These are phyloP conservation scores for Jackrogersella minutella DNA, from an alignment of 495 filamentous ascomycete species.

Conservation along the genomic window DNA sequence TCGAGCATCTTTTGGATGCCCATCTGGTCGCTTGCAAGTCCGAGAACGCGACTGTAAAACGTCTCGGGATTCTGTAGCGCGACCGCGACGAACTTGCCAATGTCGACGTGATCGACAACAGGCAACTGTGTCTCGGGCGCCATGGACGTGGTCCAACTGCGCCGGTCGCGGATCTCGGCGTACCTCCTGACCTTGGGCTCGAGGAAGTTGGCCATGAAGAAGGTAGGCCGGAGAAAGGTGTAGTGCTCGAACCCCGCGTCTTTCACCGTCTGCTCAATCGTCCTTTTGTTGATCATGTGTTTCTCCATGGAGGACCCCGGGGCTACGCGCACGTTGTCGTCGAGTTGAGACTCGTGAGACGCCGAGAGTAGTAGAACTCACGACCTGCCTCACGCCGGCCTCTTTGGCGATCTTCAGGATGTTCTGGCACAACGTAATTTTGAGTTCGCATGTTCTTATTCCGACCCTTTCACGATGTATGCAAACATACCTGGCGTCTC, in stretches of 20 bases:
- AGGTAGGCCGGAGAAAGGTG: conserved; percentile 57
- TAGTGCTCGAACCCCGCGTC: conserved; percentile 49
- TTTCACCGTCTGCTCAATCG: conserved; percentile 50
- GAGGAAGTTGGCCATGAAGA: conserved; percentile 61
- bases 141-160: conserved; percentile 28
- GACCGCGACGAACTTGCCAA: conserved; percentile 51
- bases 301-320: conserved; percentile 34
- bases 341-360: conserved; percentile 39
- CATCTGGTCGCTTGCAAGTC: conserved; percentile 50
- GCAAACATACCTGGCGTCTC: conserved; percentile 37
- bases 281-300: conserved; percentile 40
- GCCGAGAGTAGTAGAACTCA: conserved; percentile 51
- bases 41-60: conserved; percentile 48
- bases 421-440: conserved; percentile 6
- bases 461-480: too few species aligned
- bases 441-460: too few species aligned
- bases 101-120: conserved; percentile 57
- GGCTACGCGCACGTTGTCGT: conserved; percentile 21
- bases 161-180: not conserved
- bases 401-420: conserved; percentile 51
- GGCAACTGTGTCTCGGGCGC: conserved; percentile 45
- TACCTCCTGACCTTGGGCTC: conserved; percentile 43
- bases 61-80: conserved; percentile 48
- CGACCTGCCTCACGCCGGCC: conserved; percentile 44
- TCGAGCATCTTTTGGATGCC: conserved; percentile 37